These are phyloP conservation scores for Penicillium sp. DNA, from an alignment of 2,329 filamentous ascomycete genomes.

Conservation along the genomic window DNA sequence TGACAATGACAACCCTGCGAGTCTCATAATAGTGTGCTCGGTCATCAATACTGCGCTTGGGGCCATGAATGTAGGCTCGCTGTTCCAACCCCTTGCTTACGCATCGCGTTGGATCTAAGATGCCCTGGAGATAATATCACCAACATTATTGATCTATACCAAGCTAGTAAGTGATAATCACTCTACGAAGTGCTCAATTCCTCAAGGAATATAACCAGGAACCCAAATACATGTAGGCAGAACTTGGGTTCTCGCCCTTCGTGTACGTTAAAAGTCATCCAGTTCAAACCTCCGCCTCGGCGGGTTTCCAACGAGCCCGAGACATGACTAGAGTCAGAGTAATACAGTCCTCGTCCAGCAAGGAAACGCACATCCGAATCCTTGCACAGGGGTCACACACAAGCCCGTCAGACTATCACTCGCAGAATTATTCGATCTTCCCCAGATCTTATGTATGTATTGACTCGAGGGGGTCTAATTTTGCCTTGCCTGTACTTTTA, in stretches of 20 bases:
- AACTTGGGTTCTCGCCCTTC: not conserved
- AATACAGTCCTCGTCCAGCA: conserved; percentile 15
- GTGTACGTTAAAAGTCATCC: not conserved
- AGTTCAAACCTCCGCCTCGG: not conserved
- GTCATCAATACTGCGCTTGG: conserved; percentile 7
- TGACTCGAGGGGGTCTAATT: not conserved
- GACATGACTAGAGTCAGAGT: conserved; percentile 15
- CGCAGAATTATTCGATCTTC: conserved; percentile 17
- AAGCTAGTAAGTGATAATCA: not conserved
- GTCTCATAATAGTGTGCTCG: conserved; percentile 7
- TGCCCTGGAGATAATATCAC: not conserved
- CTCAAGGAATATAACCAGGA: no score
- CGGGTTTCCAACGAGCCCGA: conserved; percentile 18
- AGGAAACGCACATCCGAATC: conserved; percentile 12
- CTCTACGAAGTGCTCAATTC: not conserved
- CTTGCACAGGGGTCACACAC: conserved; percentile 22
- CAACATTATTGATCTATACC: not conserved
- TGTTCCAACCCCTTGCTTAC: conserved; percentile 23
- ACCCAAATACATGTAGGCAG: no score
- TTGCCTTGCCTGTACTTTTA: not conserved
- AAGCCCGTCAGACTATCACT: conserved; percentile 17
- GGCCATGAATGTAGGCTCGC: not conserved
- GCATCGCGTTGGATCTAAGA: conserved; percentile 14
- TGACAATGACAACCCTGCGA: not conserved
- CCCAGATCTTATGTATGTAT: conserved; percentile 1